These are phyloP conservation scores for Neopestalotiopsis sp. DNA, from an alignment of 2,329 filamentous ascomycete species.

Conservation along the genomic window DNA sequence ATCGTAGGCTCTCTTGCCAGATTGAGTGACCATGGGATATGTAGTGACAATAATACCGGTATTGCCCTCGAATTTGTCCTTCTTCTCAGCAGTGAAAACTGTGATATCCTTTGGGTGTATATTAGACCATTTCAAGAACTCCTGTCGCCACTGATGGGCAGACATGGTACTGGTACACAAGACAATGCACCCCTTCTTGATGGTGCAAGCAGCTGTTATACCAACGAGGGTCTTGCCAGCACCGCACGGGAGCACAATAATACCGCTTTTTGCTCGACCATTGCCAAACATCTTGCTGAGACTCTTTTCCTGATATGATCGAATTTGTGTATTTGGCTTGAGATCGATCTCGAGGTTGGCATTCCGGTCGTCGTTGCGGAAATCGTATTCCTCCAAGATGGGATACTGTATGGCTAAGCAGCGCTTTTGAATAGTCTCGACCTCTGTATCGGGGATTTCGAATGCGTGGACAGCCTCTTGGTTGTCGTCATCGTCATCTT, in stretches of 20 bases:
- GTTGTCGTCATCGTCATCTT: conserved; percentile 86
- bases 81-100: conserved; percentile 93
- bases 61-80: conserved; percentile 80
- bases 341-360: conserved; percentile 93
- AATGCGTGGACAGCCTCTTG: conserved; percentile 91
- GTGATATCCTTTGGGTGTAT: conserved; percentile 92
- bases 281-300: conserved; percentile 99
- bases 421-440: conserved; percentile 87
- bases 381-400: conserved; percentile 96
- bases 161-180: conserved; percentile 98
- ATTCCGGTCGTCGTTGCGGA: conserved; percentile 87
- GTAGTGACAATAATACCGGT: conserved; percentile 97
- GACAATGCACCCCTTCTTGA: conserved; percentile 95
- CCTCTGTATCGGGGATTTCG: conserved; percentile 81
- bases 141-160: conserved; percentile 93
- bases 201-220: conserved; percentile 97
- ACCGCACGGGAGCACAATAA: conserved; percentile 95
- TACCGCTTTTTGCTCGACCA: conserved; percentile 93
- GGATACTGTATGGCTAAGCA: conserved; percentile 87
- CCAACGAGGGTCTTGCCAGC: conserved; percentile 97
- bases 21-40: conserved; percentile 98
- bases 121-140: conserved; percentile 98
- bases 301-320: conserved; percentile 95
- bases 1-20: conserved; percentile 85
- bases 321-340: conserved; percentile 85